A percentile compares a stretch with the other conserved stretches of the same genome.
Conservation (phyloP, 2,329 filamentous ascomycete species). For the Escovopsis sp. region DNA sequence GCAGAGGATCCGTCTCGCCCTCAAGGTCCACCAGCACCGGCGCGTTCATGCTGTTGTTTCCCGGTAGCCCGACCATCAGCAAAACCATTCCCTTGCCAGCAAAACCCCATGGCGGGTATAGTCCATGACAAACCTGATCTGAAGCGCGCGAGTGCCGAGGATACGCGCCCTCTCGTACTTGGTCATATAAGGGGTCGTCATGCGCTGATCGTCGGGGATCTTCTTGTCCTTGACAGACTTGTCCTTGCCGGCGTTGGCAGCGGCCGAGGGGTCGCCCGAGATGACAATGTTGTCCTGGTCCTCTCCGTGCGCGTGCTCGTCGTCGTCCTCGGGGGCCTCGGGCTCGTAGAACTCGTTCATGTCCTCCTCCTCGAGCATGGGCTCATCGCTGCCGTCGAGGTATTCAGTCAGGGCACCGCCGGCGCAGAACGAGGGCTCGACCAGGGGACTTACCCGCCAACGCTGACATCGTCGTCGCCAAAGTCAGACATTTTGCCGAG, state of each 20-base stretch:
- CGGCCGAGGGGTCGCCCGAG: conserved; percentile 47
- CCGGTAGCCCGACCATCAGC: too few relatives aligned
- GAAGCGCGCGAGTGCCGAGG: conserved; percentile 79
- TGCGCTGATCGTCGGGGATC: conserved; percentile 75
- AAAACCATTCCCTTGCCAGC: conserved; percentile 6
- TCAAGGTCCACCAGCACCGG: conserved; percentile 93
- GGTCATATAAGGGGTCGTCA: conserved; percentile 96
- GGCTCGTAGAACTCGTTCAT: conserved; percentile 40
- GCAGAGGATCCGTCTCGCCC: conserved; percentile 91
- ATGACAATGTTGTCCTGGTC: conserved; percentile 46
- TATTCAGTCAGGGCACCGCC: conserved; percentile 8
- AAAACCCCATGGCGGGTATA: background rate
- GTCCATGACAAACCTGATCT: conserved; percentile 72
- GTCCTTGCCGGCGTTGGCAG: conserved; percentile 40
- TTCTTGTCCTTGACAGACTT: conserved; percentile 64
- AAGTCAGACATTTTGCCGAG: conserved; percentile 52
- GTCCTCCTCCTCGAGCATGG: conserved; percentile 59
- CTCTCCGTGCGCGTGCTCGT: conserved; percentile 36
- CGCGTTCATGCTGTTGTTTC: conserved; percentile 67
- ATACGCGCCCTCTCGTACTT: conserved; percentile 96
- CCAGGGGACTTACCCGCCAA: conserved; percentile 34
- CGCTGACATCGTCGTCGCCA: conserved; percentile 49
- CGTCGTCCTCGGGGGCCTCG: conserved; percentile 40
- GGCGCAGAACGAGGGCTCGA: background rate
- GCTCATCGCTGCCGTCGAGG: conserved; percentile 40